phyloP scores from a whole-genome alignment of 1,284 basidiomycete genomes.

The Cryptococcus sp. region DNA sequence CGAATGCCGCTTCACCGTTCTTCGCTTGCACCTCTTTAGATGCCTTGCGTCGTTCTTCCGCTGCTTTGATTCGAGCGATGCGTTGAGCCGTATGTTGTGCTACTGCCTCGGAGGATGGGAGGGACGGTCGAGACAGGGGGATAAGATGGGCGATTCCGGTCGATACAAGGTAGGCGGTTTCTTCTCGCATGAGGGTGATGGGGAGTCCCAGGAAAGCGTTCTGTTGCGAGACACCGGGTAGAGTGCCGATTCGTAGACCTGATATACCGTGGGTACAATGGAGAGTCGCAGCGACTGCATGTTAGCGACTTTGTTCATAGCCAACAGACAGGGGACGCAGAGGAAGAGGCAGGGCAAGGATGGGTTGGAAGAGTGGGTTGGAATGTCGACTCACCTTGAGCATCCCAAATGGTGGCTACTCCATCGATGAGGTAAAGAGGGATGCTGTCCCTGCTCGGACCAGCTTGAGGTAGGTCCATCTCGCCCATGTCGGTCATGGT shows the following conservation, averaged over 20 bases:
- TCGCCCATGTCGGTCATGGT: too few relatives aligned
- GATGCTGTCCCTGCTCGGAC: constrained; percentile 19
- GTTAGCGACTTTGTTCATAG: neutral
- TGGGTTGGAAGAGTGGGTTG: neutral
- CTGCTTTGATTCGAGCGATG: constrained; percentile 13
- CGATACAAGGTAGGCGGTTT: constrained; percentile 78
- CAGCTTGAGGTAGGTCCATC: neutral
- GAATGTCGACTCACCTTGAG: constrained; percentile 32
- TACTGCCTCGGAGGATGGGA: constrained; percentile 55
- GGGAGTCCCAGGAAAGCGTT: constrained; percentile 94
- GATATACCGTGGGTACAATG: constrained; percentile 75
- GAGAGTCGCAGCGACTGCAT: constrained; percentile 62
- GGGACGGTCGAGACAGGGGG: constrained; percentile 63
- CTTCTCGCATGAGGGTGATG: constrained; percentile 81
- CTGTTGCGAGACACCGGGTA: constrained; percentile 92
- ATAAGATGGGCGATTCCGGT: constrained; percentile 71
- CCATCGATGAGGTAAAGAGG: constrained; percentile 43
- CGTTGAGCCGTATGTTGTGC: constrained; percentile 37
- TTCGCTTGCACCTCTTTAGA: constrained; percentile 9
- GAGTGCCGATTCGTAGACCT: constrained; percentile 79
- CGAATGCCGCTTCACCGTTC: constrained; percentile 37
- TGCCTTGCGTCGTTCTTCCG: constrained; percentile 52
- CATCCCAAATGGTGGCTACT: constrained; percentile 46
- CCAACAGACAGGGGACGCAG: neutral
- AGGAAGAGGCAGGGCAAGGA: neutral